Evolutionary conservation across 2,329 filamentous ascomycete species (phyloP), one percentile per base, ranked within the genome.

Genomic region (Ilyonectria sp.): DNA sequence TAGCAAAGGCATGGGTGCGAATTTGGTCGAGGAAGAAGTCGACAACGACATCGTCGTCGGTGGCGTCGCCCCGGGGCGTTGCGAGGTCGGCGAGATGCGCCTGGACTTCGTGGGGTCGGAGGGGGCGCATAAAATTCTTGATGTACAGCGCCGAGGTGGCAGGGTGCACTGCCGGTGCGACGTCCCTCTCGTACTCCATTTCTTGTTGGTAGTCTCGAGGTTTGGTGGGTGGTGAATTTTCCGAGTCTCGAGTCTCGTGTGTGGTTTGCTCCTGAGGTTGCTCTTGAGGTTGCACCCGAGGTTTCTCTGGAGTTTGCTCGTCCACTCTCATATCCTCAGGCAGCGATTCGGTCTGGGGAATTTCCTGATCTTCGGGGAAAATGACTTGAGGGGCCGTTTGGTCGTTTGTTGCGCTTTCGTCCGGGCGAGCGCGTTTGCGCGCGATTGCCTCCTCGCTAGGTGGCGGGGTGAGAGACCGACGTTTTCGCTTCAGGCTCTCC

Each of bases 71-170:
- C 1, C 88, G 84, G 1, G 90, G 85, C 3, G 90, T 86, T 2
- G 94, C 93, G 46, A 98, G 87, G 7, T 87, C 83, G 49, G 88
- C 78, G 5, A 98, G 85, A 76, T 98, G 90, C 1, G 87, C 85
- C 74, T 89, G 89, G 1, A 98, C 87, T 19, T 86, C 84, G 29
- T 85, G 83, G 1, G 90, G 87, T 66, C 94, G 92, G 23, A 98
- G 85, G 10, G 96, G 95, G 53, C 95, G 91, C 90, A 97, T 95
- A 61, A 98, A 89, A 75, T 97, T 92, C 79, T 92, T 91, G 74
- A 98, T 96, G 82, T 98, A 98, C 53, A 98, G 84, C 17, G 93
- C 92, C 35, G 89, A 82, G 3, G 94, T 95, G 6, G 92, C 90
- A 23, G 89, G 87, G 79, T 96, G 93, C 40, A 91, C 81, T 0